Conservation (phyloP, 2,329 filamentous ascomycete genomes). For the Aspergillus hortae region DNA sequence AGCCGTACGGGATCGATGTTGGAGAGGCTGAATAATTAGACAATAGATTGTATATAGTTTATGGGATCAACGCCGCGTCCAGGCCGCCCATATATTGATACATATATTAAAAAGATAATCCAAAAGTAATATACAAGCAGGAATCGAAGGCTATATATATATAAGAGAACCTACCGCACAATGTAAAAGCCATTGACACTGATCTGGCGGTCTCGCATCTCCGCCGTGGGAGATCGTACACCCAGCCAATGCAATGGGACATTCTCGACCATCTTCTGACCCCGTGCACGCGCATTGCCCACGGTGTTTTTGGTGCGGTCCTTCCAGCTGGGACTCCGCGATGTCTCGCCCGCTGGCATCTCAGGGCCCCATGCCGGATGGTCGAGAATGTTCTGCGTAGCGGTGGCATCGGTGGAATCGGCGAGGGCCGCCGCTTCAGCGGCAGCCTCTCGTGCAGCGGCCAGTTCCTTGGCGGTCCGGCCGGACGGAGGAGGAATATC, state of each 20-base stretch:
- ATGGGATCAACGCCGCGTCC: neutral
- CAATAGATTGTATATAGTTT: neutral
- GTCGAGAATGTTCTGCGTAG: constrained; percentile 34
- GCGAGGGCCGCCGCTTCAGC: constrained; percentile 35
- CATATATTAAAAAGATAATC: neutral
- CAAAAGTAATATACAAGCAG: constrained; percentile 1
- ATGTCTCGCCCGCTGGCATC: constrained; percentile 25
- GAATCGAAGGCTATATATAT: constrained; percentile 48
- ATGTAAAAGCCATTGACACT: constrained; percentile 39
- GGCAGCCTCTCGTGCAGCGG: constrained; percentile 33
- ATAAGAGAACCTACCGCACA: constrained; percentile 53
- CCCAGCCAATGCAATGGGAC: constrained; percentile 59
- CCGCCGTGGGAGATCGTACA: constrained; percentile 46
- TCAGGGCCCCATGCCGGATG: constrained; percentile 35
- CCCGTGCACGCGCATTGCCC: constrained; percentile 47
- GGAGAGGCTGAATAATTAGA: neutral
- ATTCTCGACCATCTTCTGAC: constrained; percentile 55
- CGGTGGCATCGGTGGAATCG: constrained; percentile 37
- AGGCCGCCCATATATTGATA: too few species aligned
- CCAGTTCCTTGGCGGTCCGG: constrained; percentile 17
- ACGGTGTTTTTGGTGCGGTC: constrained; percentile 49
- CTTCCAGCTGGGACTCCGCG: constrained; percentile 20
- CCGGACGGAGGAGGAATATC: constrained; percentile 14
- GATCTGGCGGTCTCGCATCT: constrained; percentile 46
- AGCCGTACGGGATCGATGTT: neutral